A percentile compares a stretch with the other conserved stretches of the same genome.
These are phyloP conservation scores for Mucor racemosus DNA, from an alignment of 371 early-diverging fungal genomes.

Conservation along the genomic window DNA sequence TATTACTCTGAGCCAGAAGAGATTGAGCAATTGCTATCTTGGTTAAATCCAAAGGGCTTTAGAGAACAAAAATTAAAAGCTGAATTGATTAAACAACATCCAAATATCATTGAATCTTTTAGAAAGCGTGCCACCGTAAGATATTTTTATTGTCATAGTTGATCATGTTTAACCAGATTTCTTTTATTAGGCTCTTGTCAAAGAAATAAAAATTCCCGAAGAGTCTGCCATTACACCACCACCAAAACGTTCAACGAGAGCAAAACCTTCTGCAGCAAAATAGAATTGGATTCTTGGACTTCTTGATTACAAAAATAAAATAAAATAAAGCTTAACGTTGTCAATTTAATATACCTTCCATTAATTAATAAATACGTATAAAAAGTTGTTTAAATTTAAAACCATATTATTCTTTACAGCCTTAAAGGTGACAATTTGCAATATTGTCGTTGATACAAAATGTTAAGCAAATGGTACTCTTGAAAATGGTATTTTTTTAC, in stretches of 20 bases:
- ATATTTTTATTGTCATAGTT: neutral
- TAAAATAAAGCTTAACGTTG: neutral
- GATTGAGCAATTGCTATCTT: conserved; percentile 48
- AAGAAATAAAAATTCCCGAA: neutral
- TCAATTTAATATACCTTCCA: neutral
- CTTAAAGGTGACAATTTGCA: too few species aligned
- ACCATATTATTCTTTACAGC: too few species aligned
- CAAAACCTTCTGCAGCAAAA: conserved; percentile 2
- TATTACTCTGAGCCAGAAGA: conserved; percentile 57
- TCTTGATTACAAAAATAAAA: neutral
- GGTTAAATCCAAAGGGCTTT: conserved; percentile 54
- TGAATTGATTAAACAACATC: conserved; percentile 43
- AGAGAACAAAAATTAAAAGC: conserved; percentile 46
- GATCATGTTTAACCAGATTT: too few species aligned
- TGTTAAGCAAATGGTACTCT: too few species aligned
- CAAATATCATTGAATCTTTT: conserved; percentile 46
- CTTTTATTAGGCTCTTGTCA: conserved; percentile 1
- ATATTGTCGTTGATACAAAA: too few species aligned
- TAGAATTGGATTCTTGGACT: neutral
- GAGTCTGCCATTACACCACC: neutral
- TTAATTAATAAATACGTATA: neutral
- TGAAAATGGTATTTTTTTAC: too few species aligned
- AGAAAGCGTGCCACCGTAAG: conserved; percentile 42
- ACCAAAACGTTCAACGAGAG: conserved; percentile 1
- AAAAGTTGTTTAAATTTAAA: neutral